Evolutionary conservation across 208 protist species (phyloP).

Genomic region (Trypanosoma avium): DNA sequence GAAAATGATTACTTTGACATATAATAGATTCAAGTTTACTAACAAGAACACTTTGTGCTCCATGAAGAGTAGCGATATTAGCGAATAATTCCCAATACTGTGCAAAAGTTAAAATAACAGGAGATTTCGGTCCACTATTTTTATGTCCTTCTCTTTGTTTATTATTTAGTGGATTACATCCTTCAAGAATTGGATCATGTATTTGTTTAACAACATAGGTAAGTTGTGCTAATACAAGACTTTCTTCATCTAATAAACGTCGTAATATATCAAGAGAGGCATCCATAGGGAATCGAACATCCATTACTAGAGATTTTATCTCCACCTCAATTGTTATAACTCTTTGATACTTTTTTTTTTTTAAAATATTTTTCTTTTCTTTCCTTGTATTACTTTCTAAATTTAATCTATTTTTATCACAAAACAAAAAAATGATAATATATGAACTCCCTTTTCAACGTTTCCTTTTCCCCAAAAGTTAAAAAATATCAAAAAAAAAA

Average conservation of each 20-base stretch:
- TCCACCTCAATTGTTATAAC: too few relatives aligned
- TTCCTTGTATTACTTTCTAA: background rate
- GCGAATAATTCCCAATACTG: conserved; percentile 77
- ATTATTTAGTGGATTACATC: conserved; percentile 7
- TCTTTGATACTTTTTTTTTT: background rate
- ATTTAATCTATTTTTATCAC: background rate
- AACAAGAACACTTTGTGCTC: conserved; percentile 46
- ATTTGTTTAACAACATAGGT: conserved; percentile 72
- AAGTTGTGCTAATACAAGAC: conserved; percentile 42
- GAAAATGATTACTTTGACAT: conserved; percentile 25
- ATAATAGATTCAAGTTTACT: conserved; percentile 41
- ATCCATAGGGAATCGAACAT: conserved; percentile 11
- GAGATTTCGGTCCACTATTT: background rate
- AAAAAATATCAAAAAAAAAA: background rate
- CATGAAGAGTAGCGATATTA: conserved; percentile 60
- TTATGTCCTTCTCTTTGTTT: background rate
- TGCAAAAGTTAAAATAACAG: conserved; percentile 31
- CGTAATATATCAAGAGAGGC: conserved; percentile 54
- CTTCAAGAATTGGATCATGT: conserved; percentile 37
- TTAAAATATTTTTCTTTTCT: conserved; percentile 1
- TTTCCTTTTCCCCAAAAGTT: conserved; percentile 13
- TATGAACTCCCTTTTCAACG: background rate
- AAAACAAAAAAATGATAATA: background rate
- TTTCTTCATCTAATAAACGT: conserved; percentile 66
- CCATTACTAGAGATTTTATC: conserved; percentile 1